Evolutionary conservation across 1,284 basidiomycete species (phyloP), one percentile per base, ranked within the genome.

Genomic region (Rhizoctonia solani): DNA sequence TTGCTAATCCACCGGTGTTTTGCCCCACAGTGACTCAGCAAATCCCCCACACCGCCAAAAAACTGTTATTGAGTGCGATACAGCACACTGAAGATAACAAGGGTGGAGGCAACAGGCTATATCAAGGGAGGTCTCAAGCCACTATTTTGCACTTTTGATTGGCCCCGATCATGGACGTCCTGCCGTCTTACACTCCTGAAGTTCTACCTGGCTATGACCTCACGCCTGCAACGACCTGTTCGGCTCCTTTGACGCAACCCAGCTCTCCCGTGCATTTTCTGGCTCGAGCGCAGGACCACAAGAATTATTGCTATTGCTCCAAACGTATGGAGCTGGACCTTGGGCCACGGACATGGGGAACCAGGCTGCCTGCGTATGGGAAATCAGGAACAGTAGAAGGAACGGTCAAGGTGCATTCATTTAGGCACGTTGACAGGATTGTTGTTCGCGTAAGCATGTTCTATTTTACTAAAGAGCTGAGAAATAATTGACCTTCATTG

Each of bases 371-470:
- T 14, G 34, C 37, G 8, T 65, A 65, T 30, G 59, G 59, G 4
- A 47, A 37, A 6, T n/a, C 25, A 16, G 59, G 49, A 4, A 1
- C 16, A 21, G 37, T 65, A 9, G 25, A 65, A 21, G 59, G 59
- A 2, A 39, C 34, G 8, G 34, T 65, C 21, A 52, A 32, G 4
- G 25, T 65, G 25, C 59, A 39, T 19, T 65, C 59, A 16, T 53
- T 65, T 25, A 65, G 53, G 39, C 59, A 65, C 23, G 59, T 65
- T n/a, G 59, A 65, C 47, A 30, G 49, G 27, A 41, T 65, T 27
- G 49, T 65, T 11, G 59, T 65, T 14, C 59, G 50, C 49, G 59
- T 65, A 53, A 19, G 59, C 42, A 21, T 21, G 21, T 25, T 11
- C 30, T n/a, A n/a, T n/a, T n/a, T n/a, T n/a, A n/a, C n/a, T n/a